A percentile compares a stretch with the other conserved stretches of the same genome.
Evolutionary conservation across 371 early-diverging fungal genomes (phyloP).

Genomic region (Apophysomyces variabilis): DNA sequence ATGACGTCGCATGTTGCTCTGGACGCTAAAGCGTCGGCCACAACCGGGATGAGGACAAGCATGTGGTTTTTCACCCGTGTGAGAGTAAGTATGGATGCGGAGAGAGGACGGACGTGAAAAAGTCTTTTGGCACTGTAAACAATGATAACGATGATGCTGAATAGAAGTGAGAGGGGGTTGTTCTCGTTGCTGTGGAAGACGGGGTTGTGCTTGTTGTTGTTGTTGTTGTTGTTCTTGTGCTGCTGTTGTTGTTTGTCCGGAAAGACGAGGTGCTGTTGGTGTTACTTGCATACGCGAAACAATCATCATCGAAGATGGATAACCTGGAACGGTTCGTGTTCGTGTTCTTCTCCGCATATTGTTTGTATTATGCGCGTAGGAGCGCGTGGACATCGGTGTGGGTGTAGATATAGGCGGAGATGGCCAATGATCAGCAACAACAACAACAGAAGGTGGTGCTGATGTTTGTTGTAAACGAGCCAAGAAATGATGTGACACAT

Average conservation of each 20-base stretch:
- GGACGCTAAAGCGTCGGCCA: conserved; percentile 68
- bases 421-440: neutral
- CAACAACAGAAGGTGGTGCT: neutral
- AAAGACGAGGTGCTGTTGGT: neutral
- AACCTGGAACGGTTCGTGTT: neutral
- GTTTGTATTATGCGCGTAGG: too few relatives aligned
- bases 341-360: neutral
- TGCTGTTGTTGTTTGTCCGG: neutral
- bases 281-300: neutral
- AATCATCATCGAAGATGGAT: neutral
- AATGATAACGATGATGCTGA: conserved; percentile 4
- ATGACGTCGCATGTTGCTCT: conserved; percentile 78
- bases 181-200: neutral
- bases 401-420: neutral
- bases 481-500: neutral
- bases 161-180: neutral
- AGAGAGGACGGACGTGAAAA: conserved; percentile 47
- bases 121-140: conserved; percentile 29
- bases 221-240: neutral
- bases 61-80: conserved; percentile 77
- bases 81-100: conserved; percentile 69
- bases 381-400: too few relatives aligned
- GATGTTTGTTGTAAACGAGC: neutral
- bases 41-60: conserved; percentile 65
- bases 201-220: neutral